These are phyloP conservation scores for Globisporangium alternatum DNA, from an alignment of 352 stramenopile genomes.

Conservation along the genomic window DNA sequence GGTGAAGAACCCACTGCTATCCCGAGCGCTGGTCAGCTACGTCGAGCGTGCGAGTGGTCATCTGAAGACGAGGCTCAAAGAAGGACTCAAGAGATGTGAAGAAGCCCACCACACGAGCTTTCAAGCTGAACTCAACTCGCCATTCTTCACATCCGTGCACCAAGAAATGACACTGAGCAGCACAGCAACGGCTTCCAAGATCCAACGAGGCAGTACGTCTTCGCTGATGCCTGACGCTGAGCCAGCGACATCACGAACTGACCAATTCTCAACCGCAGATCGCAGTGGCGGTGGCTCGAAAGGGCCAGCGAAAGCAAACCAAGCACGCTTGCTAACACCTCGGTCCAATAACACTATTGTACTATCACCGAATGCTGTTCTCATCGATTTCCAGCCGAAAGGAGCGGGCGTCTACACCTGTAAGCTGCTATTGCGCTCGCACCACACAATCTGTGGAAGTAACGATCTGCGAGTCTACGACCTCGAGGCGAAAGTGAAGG, in stretches of 20 bases:
- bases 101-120: slow-evolving; percentile 66
- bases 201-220: slow-evolving; percentile 2
- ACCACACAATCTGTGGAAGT: slow-evolving; percentile 57
- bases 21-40: slow-evolving; percentile 61
- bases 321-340: slow-evolving; percentile 50
- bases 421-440: slow-evolving; percentile 62
- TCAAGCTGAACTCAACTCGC: slow-evolving; percentile 82
- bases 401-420: slow-evolving; percentile 65
- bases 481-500: slow-evolving; percentile 80
- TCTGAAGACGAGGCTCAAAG: slow-evolving; percentile 71
- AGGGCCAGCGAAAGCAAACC: slow-evolving; percentile 30
- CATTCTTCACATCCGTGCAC: slow-evolving; percentile 72
- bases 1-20: slow-evolving; percentile 75
- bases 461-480: slow-evolving; percentile 84
- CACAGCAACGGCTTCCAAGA: slow-evolving; percentile 7
- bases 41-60: slow-evolving; percentile 68
- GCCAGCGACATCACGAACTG: slow-evolving; percentile 4
- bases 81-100: slow-evolving; percentile 75
- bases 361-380: slow-evolving; percentile 41
- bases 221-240: slow-evolving; percentile 2
- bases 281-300: slow-evolving; percentile 18
- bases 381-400: slow-evolving; percentile 77
- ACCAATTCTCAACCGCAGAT: slow-evolving; percentile 7
- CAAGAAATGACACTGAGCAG: slow-evolving; percentile 49
- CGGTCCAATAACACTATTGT: slow-evolving; percentile 26